Evolutionary conservation across 192 early-diverging fungal species (phyloP), one percentile per base, ranked within the genome.

Genomic region (Mortierella alpina): DNA sequence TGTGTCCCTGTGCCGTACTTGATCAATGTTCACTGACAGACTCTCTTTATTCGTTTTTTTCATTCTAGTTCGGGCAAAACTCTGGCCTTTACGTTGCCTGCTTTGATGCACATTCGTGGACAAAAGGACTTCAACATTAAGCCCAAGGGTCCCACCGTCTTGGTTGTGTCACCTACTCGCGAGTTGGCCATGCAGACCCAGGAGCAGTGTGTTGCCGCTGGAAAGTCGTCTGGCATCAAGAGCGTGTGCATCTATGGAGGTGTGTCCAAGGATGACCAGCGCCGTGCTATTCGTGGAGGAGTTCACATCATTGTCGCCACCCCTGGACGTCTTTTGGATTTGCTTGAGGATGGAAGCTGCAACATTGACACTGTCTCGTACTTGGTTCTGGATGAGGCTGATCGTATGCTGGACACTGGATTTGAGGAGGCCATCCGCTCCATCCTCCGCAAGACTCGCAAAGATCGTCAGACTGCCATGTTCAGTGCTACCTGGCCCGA

Each of bases 401-500:
- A 99, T 87, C 92, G 96, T 66, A 99, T 98, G 98, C 85, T 99
- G 67, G 96, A 99, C 70, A 90, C 91, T 67, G 96, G 95, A 46
- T 98, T 98, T 84, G 95, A 98, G 72, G 90, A 93, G 61, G 94
- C 92, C 55, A 95, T 99, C 65, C 90, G 91, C 55, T 91, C 91
- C 39, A 98, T 99, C 67, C 89, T 97, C 52, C 83, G 83, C 22
- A 92, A 96, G 72, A 88, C 93, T 53, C 88, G 89, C 58, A 84
- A 85, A 22, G 84, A 88, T 55, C 92, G 95, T 20, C 96, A 98
- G 75, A 97, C 95, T 5, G 92, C 95, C 65, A 97, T 98, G 96
- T 98, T 97, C 84, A 91, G 90, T 39, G 97, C 97, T 7, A 99
- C 97, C 5, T 98, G 96, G 96, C 97, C 97, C 18, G 88, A 92